A percentile compares a stretch with the other conserved stretches of the same genome.
These are phyloP conservation scores for Pseudogymnoascus sp. DNA, from an alignment of 2,329 filamentous ascomycete genomes.

Conservation along the genomic window DNA sequence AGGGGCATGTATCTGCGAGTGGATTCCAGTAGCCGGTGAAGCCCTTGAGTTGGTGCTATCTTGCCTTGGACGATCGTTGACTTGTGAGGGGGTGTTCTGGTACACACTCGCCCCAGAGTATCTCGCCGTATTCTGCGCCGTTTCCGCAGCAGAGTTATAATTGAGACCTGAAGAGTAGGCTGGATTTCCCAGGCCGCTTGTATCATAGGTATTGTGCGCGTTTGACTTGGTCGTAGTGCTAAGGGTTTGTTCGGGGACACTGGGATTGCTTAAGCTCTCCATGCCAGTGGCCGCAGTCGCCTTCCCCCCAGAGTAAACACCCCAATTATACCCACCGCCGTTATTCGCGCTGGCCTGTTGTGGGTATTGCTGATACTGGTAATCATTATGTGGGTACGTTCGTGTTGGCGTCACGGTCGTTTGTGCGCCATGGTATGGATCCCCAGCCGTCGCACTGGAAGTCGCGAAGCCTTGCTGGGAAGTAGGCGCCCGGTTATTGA, in stretches of 20 bases:
- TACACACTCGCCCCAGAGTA: not conserved
- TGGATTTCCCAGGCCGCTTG: slow-evolving; percentile 10
- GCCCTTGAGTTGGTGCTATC: not conserved
- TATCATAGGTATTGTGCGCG: slow-evolving; percentile 3
- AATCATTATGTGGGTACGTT: slow-evolving; percentile 4
- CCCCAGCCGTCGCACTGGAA: not conserved
- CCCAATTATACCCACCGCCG: slow-evolving; percentile 3
- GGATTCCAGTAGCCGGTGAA: not conserved
- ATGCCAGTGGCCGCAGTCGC: not conserved
- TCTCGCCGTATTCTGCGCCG: not conserved
- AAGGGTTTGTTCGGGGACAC: not conserved
- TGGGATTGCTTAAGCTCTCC: not conserved
- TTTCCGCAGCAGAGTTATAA: not conserved
- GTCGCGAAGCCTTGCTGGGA: slow-evolving; percentile 1
- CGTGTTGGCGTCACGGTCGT: not conserved
- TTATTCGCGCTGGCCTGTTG: not conserved
- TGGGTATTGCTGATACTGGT: slow-evolving; percentile 10
- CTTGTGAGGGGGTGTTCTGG: not conserved
- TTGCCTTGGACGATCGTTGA: not conserved
- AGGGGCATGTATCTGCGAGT: not conserved
- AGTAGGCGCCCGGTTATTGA: slow-evolving; percentile 3
- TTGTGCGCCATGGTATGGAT: not conserved
- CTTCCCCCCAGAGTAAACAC: not conserved
- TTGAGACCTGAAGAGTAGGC: slow-evolving; percentile 11
- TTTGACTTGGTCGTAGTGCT: not conserved